phyloP scores from a whole-genome alignment of 768 basidiomycete species.

The Naganishia vaughanmartiniae region DNA sequence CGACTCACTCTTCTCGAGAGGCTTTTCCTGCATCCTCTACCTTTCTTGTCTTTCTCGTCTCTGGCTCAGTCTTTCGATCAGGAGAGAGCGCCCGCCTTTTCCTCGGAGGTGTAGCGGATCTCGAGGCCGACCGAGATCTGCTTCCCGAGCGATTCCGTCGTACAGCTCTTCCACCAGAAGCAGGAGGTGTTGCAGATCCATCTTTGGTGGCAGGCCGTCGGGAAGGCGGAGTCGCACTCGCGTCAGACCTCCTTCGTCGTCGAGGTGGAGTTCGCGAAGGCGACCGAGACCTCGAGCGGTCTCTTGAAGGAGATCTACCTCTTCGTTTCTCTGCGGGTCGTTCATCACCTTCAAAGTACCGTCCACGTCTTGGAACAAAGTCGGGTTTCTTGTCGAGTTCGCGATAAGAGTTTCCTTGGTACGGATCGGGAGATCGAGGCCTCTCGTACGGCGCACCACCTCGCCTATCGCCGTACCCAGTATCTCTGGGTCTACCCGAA shows the following conservation, averaged over 20 bases:
- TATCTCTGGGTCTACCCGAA: slow-evolving; percentile 17
- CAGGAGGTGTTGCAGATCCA: slow-evolving; percentile 13
- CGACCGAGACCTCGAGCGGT: slow-evolving; percentile 24
- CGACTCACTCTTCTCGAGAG: slow-evolving; percentile 2
- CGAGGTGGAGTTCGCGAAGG: slow-evolving; percentile 23
- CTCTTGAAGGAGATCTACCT: slow-evolving; percentile 30
- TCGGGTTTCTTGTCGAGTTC: slow-evolving; percentile 19
- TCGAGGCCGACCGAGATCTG: slow-evolving; percentile 6
- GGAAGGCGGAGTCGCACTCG: slow-evolving; percentile 6
- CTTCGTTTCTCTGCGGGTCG: slow-evolving; percentile 3
- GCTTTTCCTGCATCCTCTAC: slow-evolving; percentile 3
- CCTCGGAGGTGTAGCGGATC: slow-evolving; percentile 18
- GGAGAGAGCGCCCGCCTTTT: neutral
- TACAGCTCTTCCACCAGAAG: neutral
- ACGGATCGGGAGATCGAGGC: slow-evolving; percentile 14
- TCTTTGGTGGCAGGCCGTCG: neutral
- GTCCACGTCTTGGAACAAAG: slow-evolving; percentile 17
- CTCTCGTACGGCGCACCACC: neutral
- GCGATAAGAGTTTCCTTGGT: slow-evolving; percentile 10
- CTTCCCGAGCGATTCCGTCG: neutral
- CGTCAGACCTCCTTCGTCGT: slow-evolving; percentile 13
- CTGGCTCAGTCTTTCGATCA: neutral
- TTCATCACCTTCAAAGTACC: slow-evolving; percentile 12
- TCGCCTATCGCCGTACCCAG: slow-evolving; percentile 11
- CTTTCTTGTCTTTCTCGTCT: slow-evolving; percentile 2